Conservation (phyloP, 345 rosid genomes). For the Salix suchowensis region DNA sequence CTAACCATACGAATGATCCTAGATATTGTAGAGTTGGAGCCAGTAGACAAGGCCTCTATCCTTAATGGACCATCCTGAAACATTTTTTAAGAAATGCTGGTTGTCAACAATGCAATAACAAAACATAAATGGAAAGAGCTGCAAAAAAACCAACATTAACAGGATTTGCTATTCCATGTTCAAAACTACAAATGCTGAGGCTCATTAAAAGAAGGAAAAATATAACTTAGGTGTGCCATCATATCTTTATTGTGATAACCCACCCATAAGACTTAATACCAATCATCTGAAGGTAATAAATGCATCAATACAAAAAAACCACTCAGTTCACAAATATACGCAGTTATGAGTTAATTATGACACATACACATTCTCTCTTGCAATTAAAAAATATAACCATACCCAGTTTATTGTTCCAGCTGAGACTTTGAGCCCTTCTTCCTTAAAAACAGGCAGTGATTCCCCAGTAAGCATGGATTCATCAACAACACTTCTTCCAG, state of each 20-base stretch:
- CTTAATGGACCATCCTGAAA: conserved; percentile 93
- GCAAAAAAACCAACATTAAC: neutral
- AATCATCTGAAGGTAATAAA: neutral
- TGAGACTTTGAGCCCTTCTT: conserved; percentile 63
- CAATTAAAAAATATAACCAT: conserved; percentile 16
- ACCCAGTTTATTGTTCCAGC: conserved; percentile 98
- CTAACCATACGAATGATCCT: conserved; percentile 85
- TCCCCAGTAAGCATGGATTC: conserved; percentile 99
- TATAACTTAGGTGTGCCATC: neutral
- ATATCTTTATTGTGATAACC: neutral
- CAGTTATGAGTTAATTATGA: neutral
- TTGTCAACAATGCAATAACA: neutral
- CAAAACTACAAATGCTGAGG: neutral
- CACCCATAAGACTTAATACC: neutral
- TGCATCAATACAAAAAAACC: neutral
- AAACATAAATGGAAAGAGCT: neutral
- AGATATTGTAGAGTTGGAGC: conserved; percentile 80
- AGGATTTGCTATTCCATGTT: neutral
- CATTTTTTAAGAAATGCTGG: conserved; percentile 15
- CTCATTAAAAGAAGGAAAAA: neutral
- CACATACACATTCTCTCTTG: conserved; percentile 1
- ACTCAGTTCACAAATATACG: neutral
- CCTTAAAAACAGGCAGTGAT: conserved; percentile 90
- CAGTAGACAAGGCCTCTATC: conserved; percentile 75
- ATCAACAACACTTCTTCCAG: conserved; percentile 94